Conservation (phyloP, 345 rosid genomes). For the Acer saccharum region DNA sequence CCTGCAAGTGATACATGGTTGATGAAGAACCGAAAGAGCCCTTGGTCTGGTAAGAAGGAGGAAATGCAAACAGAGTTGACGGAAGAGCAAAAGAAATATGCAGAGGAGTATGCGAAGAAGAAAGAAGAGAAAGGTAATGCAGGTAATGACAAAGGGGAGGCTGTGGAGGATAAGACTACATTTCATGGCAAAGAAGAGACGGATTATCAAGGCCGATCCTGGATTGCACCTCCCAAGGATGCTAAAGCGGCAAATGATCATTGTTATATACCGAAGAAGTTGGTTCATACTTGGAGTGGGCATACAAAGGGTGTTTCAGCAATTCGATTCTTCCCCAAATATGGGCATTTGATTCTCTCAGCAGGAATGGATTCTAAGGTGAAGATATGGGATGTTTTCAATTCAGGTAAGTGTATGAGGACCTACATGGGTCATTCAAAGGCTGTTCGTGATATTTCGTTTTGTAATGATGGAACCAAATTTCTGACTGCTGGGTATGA, state of each 20-base stretch:
- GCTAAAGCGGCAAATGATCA: conserved; percentile 92
- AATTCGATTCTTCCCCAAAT: conserved; percentile 88
- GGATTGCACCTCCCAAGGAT: conserved; percentile 94
- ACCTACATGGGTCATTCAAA: conserved; percentile 97
- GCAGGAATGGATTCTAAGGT: conserved; percentile 97
- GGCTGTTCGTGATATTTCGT: conserved; percentile 94
- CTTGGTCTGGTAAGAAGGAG: conserved; percentile 96
- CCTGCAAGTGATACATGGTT: conserved; percentile 85
- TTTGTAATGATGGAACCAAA: conserved; percentile 92
- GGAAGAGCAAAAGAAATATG: conserved; percentile 97
- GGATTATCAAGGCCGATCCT: conserved; percentile 96
- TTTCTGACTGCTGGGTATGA: conserved; percentile 94
- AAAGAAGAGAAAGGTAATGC: conserved; percentile 77
- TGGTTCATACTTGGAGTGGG: conserved; percentile 90
- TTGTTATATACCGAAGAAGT: conserved; percentile 80
- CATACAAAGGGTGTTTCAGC: conserved; percentile 87
- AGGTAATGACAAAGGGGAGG: conserved; percentile 74
- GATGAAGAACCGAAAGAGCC: conserved; percentile 82
- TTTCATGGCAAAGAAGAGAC: conserved; percentile 96
- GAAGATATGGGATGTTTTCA: conserved; percentile 98
- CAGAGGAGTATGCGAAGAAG: conserved; percentile 93
- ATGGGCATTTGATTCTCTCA: conserved; percentile 97
- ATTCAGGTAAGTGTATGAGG: conserved; percentile 97
- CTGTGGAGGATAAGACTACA: conserved; percentile 74
- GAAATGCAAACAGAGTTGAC: conserved; percentile 76